Evolutionary conservation across 192 early-diverging fungal species (phyloP).

Genomic region (Oehlia diaphana): DNA sequence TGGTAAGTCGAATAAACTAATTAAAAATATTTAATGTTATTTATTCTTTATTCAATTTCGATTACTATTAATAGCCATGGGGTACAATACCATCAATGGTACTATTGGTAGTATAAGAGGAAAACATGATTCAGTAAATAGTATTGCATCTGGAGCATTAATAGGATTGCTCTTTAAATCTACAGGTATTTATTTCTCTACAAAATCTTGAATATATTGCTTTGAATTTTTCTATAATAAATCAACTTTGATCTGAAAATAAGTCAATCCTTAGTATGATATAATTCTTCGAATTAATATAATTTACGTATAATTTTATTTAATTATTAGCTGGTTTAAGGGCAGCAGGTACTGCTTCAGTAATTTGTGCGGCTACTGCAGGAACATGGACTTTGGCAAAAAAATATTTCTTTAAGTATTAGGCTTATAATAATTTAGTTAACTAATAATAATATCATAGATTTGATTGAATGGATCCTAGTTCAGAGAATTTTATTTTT

Average conservation of each 20-base stretch:
- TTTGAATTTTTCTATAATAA: too few relatives aligned
- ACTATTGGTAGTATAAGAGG: slow-evolving; percentile 64
- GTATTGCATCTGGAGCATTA: slow-evolving; percentile 68
- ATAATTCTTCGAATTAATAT: not conserved
- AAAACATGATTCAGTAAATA: slow-evolving; percentile 65
- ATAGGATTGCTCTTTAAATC: slow-evolving; percentile 79
- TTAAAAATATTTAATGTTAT: not conserved
- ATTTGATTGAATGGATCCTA: too few relatives aligned
- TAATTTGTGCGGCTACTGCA: slow-evolving; percentile 58
- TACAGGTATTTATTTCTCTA: slow-evolving; percentile 46
- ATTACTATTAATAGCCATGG: slow-evolving; percentile 53
- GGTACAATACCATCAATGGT: slow-evolving; percentile 77
- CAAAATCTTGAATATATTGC: not conserved
- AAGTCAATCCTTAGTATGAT: not conserved
- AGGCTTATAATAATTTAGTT: not conserved
- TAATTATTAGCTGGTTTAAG: slow-evolving; percentile 57
- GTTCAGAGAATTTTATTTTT: too few relatives aligned
- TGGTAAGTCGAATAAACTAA: slow-evolving; percentile 34
- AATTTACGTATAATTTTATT: not conserved
- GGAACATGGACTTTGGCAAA: slow-evolving; percentile 54
- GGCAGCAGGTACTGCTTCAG: slow-evolving; percentile 52
- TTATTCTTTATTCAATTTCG: not conserved
- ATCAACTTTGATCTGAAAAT: too few relatives aligned
- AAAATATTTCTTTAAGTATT: slow-evolving; percentile 33
- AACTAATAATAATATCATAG: too few relatives aligned